Conservation (phyloP, 2,329 filamentous ascomycete genomes). For the Ampelomyces quisqualis region DNA sequence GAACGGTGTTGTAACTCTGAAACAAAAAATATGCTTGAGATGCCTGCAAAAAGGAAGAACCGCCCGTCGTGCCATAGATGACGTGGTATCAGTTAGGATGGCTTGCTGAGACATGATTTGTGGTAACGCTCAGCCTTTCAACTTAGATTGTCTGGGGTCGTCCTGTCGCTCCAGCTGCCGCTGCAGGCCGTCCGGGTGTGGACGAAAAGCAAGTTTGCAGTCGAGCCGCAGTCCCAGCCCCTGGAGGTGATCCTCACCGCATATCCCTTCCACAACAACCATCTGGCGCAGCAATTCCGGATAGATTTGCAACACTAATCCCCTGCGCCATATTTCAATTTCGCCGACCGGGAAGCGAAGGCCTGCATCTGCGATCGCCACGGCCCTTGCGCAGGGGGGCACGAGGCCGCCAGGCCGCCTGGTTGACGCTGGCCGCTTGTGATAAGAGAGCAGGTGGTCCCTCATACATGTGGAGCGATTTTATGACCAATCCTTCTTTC, state of each 20-base stretch:
- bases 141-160: too few species aligned
- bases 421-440: slow-evolving; percentile 21
- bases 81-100: slow-evolving; percentile 27
- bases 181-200: slow-evolving; percentile 11
- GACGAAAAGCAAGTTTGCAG: slow-evolving; percentile 15
- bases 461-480: slow-evolving; percentile 21
- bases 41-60: slow-evolving; percentile 31
- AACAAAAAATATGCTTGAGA: slow-evolving; percentile 7
- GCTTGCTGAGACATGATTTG: too few species aligned
- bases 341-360: slow-evolving; percentile 24
- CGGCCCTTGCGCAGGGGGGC: slow-evolving; percentile 18
- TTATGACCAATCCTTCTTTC: slow-evolving; percentile 38
- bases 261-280: slow-evolving; percentile 30
- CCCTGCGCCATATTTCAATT: slow-evolving; percentile 23
- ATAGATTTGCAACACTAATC: slow-evolving; percentile 21
- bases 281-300: slow-evolving; percentile 27
- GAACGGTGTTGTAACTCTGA: slow-evolving; percentile 6
- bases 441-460: slow-evolving; percentile 42
- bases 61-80: slow-evolving; percentile 16
- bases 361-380: slow-evolving; percentile 18
- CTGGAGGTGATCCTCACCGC: slow-evolving; percentile 9
- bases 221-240: slow-evolving; percentile 22
- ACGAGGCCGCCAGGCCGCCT: slow-evolving; percentile 17
- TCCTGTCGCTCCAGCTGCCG: slow-evolving; percentile 1
- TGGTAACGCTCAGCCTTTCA: too few species aligned